Evolutionary conservation across 129 eudicot genomes (phyloP).

Genomic region (Tagetes patula): DNA sequence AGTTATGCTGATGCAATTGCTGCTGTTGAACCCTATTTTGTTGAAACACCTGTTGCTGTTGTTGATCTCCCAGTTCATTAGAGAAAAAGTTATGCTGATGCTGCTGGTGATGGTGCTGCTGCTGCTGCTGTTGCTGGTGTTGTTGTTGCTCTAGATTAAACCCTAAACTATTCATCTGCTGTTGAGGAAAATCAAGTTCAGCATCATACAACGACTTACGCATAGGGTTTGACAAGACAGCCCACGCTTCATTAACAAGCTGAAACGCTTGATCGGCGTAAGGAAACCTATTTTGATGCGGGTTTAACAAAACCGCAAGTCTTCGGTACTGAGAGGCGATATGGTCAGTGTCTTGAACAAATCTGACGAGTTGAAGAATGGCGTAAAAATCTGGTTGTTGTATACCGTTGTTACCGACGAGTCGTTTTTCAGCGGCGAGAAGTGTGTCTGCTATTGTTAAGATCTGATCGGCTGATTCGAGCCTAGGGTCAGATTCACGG

Average conservation of each 20-base stretch:
- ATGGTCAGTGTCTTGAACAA: constrained; percentile 56
- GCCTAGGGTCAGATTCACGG: constrained; percentile 81
- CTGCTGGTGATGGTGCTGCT: constrained; percentile 28
- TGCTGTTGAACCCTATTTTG: constrained; percentile 29
- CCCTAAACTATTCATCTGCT: constrained; percentile 35
- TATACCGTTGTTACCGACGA: constrained; percentile 32
- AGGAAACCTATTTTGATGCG: constrained; percentile 39
- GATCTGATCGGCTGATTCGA: constrained; percentile 74
- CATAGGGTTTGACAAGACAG: constrained; percentile 61
- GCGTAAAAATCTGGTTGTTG: constrained; percentile 67
- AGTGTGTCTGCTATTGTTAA: constrained; percentile 84
- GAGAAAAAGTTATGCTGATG: constrained; percentile 38
- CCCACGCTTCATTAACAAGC: constrained; percentile 73
- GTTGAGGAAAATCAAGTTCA: constrained; percentile 43
- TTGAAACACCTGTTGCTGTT: constrained; percentile 25
- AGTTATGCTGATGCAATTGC: constrained; percentile 34
- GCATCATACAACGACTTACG: constrained; percentile 63
- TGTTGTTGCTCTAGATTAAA: constrained; percentile 36
- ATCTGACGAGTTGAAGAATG: constrained; percentile 61
- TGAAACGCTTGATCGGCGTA: constrained; percentile 73
- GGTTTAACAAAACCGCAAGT: constrained; percentile 47
- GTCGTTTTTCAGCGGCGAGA: constrained; percentile 62
- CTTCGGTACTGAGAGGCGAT: constrained; percentile 66
- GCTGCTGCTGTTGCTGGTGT: constrained; percentile 24
- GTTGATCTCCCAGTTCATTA: constrained; percentile 24